phyloP scores from a whole-genome alignment of 2,329 filamentous ascomycete genomes.

The Ascomycota sp. region DNA sequence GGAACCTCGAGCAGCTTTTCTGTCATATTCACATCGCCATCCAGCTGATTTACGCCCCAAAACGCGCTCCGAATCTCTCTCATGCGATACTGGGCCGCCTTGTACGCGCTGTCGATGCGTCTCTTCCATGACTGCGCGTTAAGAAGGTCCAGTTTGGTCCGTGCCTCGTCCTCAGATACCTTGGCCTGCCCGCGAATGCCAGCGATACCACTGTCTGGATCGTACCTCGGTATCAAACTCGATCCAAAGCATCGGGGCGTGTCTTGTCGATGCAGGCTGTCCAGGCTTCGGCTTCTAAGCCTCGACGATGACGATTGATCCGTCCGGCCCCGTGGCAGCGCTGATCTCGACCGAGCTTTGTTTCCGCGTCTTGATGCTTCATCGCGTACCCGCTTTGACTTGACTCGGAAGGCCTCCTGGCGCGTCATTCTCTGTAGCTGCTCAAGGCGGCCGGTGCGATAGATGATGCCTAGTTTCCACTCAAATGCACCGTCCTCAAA shows the following conservation, averaged over 20 bases:
- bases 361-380: slow-evolving; percentile 38
- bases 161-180: slow-evolving; percentile 57
- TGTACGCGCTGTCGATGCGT: slow-evolving; percentile 61
- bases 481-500: slow-evolving; percentile 93
- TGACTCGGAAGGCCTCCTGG: slow-evolving; percentile 75
- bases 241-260: slow-evolving; percentile 14
- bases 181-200: slow-evolving; percentile 53
- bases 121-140: slow-evolving; percentile 86
- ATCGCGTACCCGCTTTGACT: slow-evolving; percentile 66
- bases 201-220: slow-evolving; percentile 47
- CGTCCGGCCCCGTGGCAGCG: slow-evolving; percentile 16
- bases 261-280: slow-evolving; percentile 15
- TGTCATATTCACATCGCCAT: slow-evolving; percentile 61
- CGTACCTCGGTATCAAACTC: slow-evolving; percentile 39
- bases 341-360: slow-evolving; percentile 34
- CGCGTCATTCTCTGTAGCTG: slow-evolving; percentile 77
- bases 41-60: slow-evolving; percentile 62
- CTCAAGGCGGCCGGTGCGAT: slow-evolving; percentile 70
- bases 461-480: slow-evolving; percentile 91
- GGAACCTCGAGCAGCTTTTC: slow-evolving; percentile 77
- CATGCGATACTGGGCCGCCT: slow-evolving; percentile 50
- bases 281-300: slow-evolving; percentile 35
- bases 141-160: slow-evolving; percentile 52
- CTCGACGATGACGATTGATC: slow-evolving; percentile 13
- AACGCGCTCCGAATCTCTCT: slow-evolving; percentile 62